Base-by-base conservation (phyloP, 2,329 filamentous ascomycete genomes). In the Thermochaetoides dissita region DNA sequence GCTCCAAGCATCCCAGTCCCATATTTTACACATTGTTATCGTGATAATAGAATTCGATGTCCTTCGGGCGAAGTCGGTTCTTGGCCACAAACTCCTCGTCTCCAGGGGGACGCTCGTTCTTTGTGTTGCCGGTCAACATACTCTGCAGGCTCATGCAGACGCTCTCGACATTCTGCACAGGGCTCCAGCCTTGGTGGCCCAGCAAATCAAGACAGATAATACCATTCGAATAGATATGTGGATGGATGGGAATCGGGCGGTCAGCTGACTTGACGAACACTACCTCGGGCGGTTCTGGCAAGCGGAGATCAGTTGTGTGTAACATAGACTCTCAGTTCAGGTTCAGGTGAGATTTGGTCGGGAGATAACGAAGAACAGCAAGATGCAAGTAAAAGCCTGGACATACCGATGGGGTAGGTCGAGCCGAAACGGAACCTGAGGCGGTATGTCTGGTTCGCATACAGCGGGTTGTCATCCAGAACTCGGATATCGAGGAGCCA, bases 121-220 rank as follows among this genome's bases (percentile, higher is more conserved):
- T 89, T 8, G 76, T 81, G 60, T 98, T 98, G 47, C 89, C 87
- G 1, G 91, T 95, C 57, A 98, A 64, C 91, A 98, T 98, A 66
- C 86, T 94, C 64, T 98, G 91, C 42, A 98, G 74, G 61, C 86
- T 94, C 76, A 98, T 91, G 67, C 87, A 95, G 28, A 98, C 80
- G 56, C 84, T 94, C 67, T 96, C 89, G 7, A 95, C 91, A 45
- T 89, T 95, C 59, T 98, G 91, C 0, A 98, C 89, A 0, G 91
- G 91, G 38, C 83, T 91, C 91, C 91, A 98, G 43, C 91, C 91
- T 49, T 86, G 80, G 8, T 74, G 69, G 40, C 86, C 86, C 7
- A 98, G 77, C 1, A 98, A 74, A 55, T 98, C 91, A 38, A 98
- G 81, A 57, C 91, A 98, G 58, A 98, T 98, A 61, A 96, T 94